Conservation (phyloP, 1,284 basidiomycete genomes). For the Apiotrichum brassicae region DNA sequence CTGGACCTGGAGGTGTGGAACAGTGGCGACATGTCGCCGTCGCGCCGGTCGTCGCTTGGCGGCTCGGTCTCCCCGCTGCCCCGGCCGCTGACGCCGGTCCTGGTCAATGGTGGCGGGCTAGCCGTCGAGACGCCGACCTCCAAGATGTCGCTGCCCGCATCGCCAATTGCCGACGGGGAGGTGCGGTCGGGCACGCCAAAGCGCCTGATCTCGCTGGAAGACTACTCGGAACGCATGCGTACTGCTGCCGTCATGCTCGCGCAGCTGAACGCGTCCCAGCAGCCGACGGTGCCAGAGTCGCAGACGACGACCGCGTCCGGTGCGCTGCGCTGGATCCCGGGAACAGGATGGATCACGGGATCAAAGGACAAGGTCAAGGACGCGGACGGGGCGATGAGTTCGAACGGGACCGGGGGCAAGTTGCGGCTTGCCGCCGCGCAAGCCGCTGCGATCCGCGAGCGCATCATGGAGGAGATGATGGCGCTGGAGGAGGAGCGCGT, state of each 20-base stretch:
- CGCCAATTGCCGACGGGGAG: slow-evolving; percentile 1
- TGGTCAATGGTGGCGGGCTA: slow-evolving; percentile 4
- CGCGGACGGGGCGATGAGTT: background rate
- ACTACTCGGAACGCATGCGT: slow-evolving; percentile 96
- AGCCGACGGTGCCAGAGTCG: slow-evolving; percentile 47
- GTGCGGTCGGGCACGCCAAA: slow-evolving; percentile 18
- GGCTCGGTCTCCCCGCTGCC: background rate
- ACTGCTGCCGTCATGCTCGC: slow-evolving; percentile 98
- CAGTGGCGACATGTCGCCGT: slow-evolving; percentile 18
- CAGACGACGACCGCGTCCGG: slow-evolving; percentile 23
- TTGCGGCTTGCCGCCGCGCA: slow-evolving; percentile 68
- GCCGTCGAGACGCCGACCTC: background rate
- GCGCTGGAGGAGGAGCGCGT: slow-evolving; percentile 93
- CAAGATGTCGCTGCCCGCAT: background rate
- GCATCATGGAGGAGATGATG: slow-evolving; percentile 99
- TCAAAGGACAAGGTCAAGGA: slow-evolving; percentile 13
- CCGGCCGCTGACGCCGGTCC: background rate
- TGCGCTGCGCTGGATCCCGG: slow-evolving; percentile 58
- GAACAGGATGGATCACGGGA: slow-evolving; percentile 57
- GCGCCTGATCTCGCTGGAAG: slow-evolving; percentile 61
- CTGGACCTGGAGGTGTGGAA: slow-evolving; percentile 75
- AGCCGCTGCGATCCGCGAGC: slow-evolving; percentile 80
- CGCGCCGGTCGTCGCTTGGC: slow-evolving; percentile 21
- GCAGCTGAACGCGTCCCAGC: slow-evolving; percentile 79
- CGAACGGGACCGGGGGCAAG: slow-evolving; percentile 45